Conservation (phyloP, 305 asterid species). For the Stenogyne calaminthoides region DNA sequence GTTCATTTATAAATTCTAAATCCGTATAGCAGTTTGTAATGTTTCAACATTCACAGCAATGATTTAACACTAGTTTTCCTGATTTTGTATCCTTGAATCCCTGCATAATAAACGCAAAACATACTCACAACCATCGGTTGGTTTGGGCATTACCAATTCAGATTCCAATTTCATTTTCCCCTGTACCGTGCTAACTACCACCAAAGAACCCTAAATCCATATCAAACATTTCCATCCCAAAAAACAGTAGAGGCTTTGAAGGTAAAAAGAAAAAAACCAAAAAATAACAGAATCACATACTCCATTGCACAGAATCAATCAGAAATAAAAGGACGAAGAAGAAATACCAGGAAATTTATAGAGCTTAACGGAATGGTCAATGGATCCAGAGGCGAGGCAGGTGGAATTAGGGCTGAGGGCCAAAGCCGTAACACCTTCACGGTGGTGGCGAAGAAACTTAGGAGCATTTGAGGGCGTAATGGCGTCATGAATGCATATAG, state of each 20-base stretch:
- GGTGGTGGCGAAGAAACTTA: constrained; percentile 68
- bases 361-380: constrained; percentile 96
- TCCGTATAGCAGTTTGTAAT: neutral
- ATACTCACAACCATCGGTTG: neutral
- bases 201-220: constrained; percentile 24
- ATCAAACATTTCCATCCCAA: neutral
- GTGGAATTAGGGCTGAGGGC: constrained; percentile 82
- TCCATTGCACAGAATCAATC: neutral
- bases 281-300: neutral
- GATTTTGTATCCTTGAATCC: neutral
- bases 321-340: neutral
- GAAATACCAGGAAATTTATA: constrained; percentile 85
- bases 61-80: neutral
- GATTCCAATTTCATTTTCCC: neutral
- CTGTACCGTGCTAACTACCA: neutral
- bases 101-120: neutral
- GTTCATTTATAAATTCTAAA: neutral
- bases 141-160: neutral
- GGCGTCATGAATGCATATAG: constrained; percentile 82
- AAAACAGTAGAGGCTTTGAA: neutral
- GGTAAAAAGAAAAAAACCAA: no score
- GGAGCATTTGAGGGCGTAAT: constrained; percentile 61
- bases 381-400: constrained; percentile 93
- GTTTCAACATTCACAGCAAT: neutral
- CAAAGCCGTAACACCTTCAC: constrained; percentile 89